A percentile compares a stretch with the other conserved stretches of the same genome.
Conservation (phyloP, 805 yeast genomes). For the Cyberlindnera petersonii region DNA sequence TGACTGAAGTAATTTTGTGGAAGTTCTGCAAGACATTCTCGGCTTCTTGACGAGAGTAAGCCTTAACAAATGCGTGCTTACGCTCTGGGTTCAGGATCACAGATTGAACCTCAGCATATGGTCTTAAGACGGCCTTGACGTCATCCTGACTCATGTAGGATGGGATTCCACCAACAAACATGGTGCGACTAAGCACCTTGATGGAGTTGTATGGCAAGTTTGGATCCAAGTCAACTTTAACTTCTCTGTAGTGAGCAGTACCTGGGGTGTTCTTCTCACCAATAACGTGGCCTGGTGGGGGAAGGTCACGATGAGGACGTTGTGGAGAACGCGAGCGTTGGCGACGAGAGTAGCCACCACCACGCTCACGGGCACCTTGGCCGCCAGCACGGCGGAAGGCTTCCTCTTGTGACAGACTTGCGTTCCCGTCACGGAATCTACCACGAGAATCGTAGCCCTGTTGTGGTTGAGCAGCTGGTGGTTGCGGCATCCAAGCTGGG, state of each 20-base stretch:
- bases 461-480: slow-evolving; percentile 11
- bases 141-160: slow-evolving; percentile 73
- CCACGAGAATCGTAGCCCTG: slow-evolving; percentile 9
- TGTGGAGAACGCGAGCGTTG: slow-evolving; percentile 30
- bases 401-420: slow-evolving; percentile 24
- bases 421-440: slow-evolving; percentile 13
- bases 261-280: slow-evolving; percentile 68
- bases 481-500: slow-evolving; percentile 22
- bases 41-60: slow-evolving; percentile 88
- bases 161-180: slow-evolving; percentile 93
- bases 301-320: slow-evolving; percentile 16
- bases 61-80: slow-evolving; percentile 95
- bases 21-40: slow-evolving; percentile 73
- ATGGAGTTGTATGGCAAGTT: slow-evolving; percentile 72
- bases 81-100: slow-evolving; percentile 82
- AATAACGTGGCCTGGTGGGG: slow-evolving; percentile 34
- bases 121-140: slow-evolving; percentile 66
- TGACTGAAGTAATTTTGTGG: slow-evolving; percentile 51
- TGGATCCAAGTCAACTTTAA: slow-evolving; percentile 65
- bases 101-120: slow-evolving; percentile 89
- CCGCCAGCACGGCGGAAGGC: slow-evolving; percentile 27
- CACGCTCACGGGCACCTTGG: slow-evolving; percentile 14
- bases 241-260: slow-evolving; percentile 73
- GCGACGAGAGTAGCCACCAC: slow-evolving; percentile 21
- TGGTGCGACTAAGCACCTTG: slow-evolving; percentile 82